Evolutionary conservation across 2,329 filamentous ascomycete species (phyloP).

Genomic region (Cadophora malorum): DNA sequence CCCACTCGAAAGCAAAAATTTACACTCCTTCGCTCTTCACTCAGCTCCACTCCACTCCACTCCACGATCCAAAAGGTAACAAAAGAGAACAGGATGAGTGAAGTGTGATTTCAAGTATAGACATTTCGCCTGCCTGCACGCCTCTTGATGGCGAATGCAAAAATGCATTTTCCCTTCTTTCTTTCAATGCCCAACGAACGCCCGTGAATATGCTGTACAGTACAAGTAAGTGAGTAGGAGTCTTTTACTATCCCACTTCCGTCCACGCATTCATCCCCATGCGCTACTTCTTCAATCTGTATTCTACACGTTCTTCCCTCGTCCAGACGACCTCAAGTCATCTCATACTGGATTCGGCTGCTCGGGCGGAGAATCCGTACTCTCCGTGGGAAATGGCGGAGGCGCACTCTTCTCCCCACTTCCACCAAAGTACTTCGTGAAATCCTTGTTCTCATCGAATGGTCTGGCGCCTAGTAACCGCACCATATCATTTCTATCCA

Average conservation of each 20-base stretch:
- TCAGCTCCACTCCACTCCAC: background rate
- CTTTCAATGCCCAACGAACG: slow-evolving; percentile 13
- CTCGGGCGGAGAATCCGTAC: slow-evolving; percentile 38
- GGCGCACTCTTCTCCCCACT: slow-evolving; percentile 61
- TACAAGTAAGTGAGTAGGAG: slow-evolving; percentile 19
- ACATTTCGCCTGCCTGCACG: background rate
- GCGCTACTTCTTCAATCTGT: background rate
- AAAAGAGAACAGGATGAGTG: slow-evolving; percentile 28
- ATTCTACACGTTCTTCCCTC: background rate
- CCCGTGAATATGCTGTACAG: slow-evolving; percentile 21
- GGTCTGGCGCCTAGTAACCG: slow-evolving; percentile 83
- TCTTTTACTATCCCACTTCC: background rate
- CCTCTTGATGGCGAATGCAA: slow-evolving; percentile 5
- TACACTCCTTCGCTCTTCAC: background rate
- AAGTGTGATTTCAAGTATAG: slow-evolving; percentile 17
- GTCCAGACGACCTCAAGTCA: background rate
- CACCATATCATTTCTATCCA: slow-evolving; percentile 91
- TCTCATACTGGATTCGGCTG: slow-evolving; percentile 25
- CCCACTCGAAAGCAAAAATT: background rate
- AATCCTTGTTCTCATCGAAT: slow-evolving; percentile 83
- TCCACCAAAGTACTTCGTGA: slow-evolving; percentile 88
- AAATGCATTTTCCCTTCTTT: slow-evolving; percentile 6
- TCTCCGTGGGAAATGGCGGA: slow-evolving; percentile 58
- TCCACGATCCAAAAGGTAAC: slow-evolving; percentile 14
- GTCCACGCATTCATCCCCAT: background rate